Conservation (phyloP, 2,329 filamentous ascomycete genomes). For the Xylaria sp. region DNA sequence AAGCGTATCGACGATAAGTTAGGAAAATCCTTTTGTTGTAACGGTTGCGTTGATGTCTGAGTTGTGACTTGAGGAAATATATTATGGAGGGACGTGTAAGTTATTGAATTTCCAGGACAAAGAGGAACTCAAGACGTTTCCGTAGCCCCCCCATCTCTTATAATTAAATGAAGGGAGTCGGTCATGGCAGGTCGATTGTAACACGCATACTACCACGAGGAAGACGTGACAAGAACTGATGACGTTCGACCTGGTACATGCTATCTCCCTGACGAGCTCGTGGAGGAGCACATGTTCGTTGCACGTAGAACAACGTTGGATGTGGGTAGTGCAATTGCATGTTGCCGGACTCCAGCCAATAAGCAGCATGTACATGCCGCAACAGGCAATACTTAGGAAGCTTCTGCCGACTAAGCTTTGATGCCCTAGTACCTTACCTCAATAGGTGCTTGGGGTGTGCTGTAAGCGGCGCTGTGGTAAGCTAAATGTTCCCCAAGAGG, state of each 20-base stretch:
- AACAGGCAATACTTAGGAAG: conserved; percentile 28
- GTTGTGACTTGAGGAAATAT: conserved; percentile 1
- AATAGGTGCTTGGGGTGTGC: too few relatives aligned
- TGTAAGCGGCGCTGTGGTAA: background rate
- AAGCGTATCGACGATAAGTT: background rate
- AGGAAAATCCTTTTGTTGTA: background rate
- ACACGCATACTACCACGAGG: background rate
- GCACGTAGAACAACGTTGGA: background rate
- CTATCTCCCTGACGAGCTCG: conserved; percentile 9
- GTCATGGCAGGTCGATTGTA: background rate
- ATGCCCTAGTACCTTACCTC: background rate
- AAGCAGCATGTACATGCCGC: conserved; percentile 21
- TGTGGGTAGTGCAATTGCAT: conserved; percentile 14
- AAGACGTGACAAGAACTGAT: conserved; percentile 7
- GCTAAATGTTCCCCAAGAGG: background rate
- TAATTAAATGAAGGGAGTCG: background rate
- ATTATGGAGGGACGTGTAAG: background rate
- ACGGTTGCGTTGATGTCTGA: background rate
- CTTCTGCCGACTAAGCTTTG: conserved; percentile 14
- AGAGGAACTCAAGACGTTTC: background rate
- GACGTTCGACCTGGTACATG: conserved; percentile 16
- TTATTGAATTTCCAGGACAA: background rate
- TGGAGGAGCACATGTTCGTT: conserved; percentile 21
- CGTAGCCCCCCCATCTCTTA: conserved; percentile 5
- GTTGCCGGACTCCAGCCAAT: conserved; percentile 29